Evolutionary conservation across 176 grass and related monocot species (phyloP).

Genomic region (Eragrostis curvula): DNA sequence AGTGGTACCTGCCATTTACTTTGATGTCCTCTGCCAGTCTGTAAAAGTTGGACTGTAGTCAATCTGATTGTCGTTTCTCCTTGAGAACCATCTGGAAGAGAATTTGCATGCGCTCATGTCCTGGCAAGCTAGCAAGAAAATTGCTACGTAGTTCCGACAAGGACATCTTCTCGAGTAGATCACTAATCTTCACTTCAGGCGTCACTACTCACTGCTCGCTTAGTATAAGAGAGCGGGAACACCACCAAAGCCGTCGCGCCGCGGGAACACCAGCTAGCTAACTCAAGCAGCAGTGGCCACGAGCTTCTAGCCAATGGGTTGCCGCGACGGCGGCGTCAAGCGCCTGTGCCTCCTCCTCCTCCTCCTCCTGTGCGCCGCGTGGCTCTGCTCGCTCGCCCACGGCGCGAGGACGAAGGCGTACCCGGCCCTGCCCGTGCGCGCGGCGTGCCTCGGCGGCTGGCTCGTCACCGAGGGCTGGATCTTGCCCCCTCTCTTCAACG

Average conservation of each 20-base stretch:
- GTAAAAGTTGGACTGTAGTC: background rate
- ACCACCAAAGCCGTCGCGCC: background rate
- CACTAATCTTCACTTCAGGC: background rate
- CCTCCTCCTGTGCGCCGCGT: background rate
- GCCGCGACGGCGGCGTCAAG: background rate
- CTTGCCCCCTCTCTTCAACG: conserved; percentile 59
- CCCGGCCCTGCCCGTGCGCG: conserved; percentile 14
- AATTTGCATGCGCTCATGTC: too few relatives aligned
- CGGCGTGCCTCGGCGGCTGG: conserved; percentile 73
- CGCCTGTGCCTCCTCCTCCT: background rate
- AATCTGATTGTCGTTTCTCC: background rate
- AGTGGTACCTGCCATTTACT: background rate
- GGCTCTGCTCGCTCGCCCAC: background rate
- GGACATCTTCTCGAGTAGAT: background rate
- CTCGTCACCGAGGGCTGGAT: conserved; percentile 80
- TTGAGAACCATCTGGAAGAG: background rate
- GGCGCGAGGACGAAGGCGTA: background rate
- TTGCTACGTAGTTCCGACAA: too few relatives aligned
- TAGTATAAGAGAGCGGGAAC: background rate
- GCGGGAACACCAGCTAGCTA: too few relatives aligned
- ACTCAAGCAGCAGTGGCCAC: too few relatives aligned
- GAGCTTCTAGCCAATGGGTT: background rate
- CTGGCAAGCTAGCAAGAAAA: too few relatives aligned
- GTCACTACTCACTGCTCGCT: too few relatives aligned
- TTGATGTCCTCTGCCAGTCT: background rate